Conservation (phyloP, 805 yeast genomes). For the Alloascoidea hylecoeti region DNA sequence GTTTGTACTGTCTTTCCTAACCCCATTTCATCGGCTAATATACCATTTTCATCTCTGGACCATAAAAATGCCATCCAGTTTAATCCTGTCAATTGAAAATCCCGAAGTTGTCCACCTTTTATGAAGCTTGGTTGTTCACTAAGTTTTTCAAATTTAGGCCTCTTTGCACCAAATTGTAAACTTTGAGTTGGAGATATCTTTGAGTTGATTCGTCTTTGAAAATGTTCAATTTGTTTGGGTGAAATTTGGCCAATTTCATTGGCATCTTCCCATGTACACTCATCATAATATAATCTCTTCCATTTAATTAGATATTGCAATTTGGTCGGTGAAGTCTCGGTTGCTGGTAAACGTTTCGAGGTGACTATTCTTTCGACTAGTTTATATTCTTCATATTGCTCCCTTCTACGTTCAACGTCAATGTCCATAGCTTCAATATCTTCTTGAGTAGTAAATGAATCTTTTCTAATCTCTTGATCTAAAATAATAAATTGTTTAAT, state of each 20-base stretch:
- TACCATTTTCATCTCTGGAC: slow-evolving; percentile 96
- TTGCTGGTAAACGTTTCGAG: slow-evolving; percentile 42
- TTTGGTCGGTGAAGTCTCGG: slow-evolving; percentile 47
- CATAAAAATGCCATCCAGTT: slow-evolving; percentile 99
- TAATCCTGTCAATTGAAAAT: slow-evolving; percentile 93
- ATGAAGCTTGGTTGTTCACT: slow-evolving; percentile 78
- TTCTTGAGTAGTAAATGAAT: slow-evolving; percentile 75
- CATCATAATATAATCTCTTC: slow-evolving; percentile 88
- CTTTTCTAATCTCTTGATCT: slow-evolving; percentile 66
- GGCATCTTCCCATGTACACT: slow-evolving; percentile 95
- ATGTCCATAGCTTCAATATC: slow-evolving; percentile 90
- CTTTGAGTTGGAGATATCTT: slow-evolving; percentile 75
- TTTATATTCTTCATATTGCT: slow-evolving; percentile 71
- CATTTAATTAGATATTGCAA: slow-evolving; percentile 84
- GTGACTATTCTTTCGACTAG: slow-evolving; percentile 85
- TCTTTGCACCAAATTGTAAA: slow-evolving; percentile 53
- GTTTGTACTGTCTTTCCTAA: slow-evolving; percentile 97
- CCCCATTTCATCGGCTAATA: slow-evolving; percentile 98
- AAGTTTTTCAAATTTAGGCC: slow-evolving; percentile 87
- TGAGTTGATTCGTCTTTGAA: slow-evolving; percentile 68
- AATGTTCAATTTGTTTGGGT: slow-evolving; percentile 72
- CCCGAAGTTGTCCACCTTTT: slow-evolving; percentile 85
- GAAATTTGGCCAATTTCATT: slow-evolving; percentile 72
- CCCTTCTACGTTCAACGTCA: slow-evolving; percentile 74
- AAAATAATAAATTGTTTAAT: slow-evolving; percentile 60